Base-by-base conservation (phyloP, 768 basidiomycete genomes). In the Leccinum aurantiacum region DNA sequence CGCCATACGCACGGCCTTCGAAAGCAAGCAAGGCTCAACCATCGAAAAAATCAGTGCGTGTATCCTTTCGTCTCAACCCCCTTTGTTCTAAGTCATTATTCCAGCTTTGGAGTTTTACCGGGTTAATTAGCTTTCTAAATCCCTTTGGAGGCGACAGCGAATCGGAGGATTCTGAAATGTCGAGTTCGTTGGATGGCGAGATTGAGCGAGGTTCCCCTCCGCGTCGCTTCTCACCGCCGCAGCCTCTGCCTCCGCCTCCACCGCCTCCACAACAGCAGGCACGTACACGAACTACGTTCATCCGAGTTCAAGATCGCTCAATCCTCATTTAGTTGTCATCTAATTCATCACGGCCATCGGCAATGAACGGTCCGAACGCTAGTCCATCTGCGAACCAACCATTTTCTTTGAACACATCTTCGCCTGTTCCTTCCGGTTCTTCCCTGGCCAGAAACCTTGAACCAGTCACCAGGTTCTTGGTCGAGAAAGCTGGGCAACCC, bases 1-100 rank as follows among this genome's bases (percentile, higher is more conserved):
- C 79, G 3, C 89, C 89, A 0, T 90, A 90, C 69, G 71, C 79
- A 55, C 80, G 87, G 27, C 75, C 74, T 44, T 41, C 61, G 15
- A 67, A 62, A 52, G 59, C 67, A 19, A 67, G 35, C 60, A 65
- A 51, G 64, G 75, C 5, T 38, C 63, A 35, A 48, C 69, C 59
- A 71, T 59, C 63, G 31, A 76, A 80, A 76, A 82, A 84, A 80
- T 78, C 84, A 31, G 84, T 84, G 59, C 59, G 79, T 65, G 37
- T 14, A 37, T 33, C 41, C 25, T 41, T 46, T 7, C 8, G 10
- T 44, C 41, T 53, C 27, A 11, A 1, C 0, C 57, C 57, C 56
- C 24, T 46, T 53, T 19, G 13, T 53, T 56, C 62, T 71, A 51
- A 71, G 63, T 41, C 35, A 38, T 11, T 44, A 57, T 53, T 27